Conservation (phyloP, 768 basidiomycete species). For the Lactarius trivialis region DNA sequence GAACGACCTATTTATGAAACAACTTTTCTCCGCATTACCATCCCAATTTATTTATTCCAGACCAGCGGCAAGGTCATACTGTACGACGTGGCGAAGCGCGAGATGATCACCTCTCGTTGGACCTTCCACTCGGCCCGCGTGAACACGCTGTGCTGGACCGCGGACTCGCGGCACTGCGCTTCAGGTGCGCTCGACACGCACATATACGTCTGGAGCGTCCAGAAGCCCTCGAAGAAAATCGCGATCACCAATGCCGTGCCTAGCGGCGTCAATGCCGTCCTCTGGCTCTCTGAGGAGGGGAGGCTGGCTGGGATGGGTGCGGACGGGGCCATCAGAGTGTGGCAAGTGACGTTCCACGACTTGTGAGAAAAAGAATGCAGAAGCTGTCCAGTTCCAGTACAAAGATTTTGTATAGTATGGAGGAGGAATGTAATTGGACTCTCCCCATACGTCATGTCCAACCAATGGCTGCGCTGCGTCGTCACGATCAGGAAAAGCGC, state of each 20-base stretch:
- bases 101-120: conserved; percentile 77
- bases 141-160: conserved; percentile 68
- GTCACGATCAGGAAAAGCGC: background rate
- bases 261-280: conserved; percentile 75
- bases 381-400: background rate
- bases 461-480: background rate
- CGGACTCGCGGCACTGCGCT: conserved; percentile 68
- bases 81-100: conserved; percentile 61
- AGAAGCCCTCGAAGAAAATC: conserved; percentile 63
- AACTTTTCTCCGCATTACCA: background rate
- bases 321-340: conserved; percentile 73
- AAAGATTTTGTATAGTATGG: background rate
- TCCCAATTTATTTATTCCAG: no score
- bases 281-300: conserved; percentile 59
- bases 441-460: no score
- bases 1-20: background rate
- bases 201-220: conserved; percentile 81
- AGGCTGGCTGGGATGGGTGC: conserved; percentile 65
- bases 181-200: conserved; percentile 92
- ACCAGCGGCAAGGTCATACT: conserved; percentile 76
- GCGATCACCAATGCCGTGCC: conserved; percentile 81
- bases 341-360: conserved; percentile 48
- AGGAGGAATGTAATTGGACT: no score
- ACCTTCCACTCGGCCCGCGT: conserved; percentile 80
- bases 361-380: conserved; percentile 7